A percentile compares a stretch with the other conserved stretches of the same genome.
These are phyloP conservation scores for Boletus speciosus DNA, from an alignment of 768 basidiomycete species.

Conservation along the genomic window DNA sequence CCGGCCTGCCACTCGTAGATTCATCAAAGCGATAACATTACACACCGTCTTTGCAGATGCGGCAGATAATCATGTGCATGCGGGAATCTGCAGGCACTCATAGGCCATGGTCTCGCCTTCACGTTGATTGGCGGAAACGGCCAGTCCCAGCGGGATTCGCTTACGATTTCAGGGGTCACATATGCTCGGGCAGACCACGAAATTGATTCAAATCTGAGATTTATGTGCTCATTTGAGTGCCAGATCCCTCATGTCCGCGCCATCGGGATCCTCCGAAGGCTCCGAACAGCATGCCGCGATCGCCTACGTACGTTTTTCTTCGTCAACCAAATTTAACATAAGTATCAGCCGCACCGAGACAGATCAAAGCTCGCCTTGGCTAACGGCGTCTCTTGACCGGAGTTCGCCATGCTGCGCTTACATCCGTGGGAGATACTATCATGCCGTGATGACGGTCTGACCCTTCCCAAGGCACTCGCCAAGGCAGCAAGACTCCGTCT, in stretches of 20 bases:
- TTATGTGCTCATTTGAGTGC: slow-evolving; percentile 18
- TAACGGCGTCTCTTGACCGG: slow-evolving; percentile 21
- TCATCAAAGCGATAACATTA: neutral
- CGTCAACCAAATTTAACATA: slow-evolving; percentile 11
- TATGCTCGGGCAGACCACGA: slow-evolving; percentile 7
- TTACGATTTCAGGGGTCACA: slow-evolving; percentile 22
- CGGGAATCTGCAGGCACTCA: neutral
- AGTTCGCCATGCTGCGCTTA: slow-evolving; percentile 12
- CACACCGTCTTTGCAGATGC: neutral
- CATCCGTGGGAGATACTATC: slow-evolving; percentile 25
- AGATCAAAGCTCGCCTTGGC: neutral
- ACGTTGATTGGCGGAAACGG: slow-evolving; percentile 6
- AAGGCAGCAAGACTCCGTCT: slow-evolving; percentile 26
- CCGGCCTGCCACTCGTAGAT: no score
- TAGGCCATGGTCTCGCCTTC: neutral
- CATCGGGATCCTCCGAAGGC: slow-evolving; percentile 24
- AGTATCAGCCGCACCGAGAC: neutral
- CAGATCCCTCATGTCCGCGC: slow-evolving; percentile 14
- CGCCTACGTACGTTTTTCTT: slow-evolving; percentile 14
- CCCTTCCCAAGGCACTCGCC: slow-evolving; percentile 14
- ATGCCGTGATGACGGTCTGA: slow-evolving; percentile 31
- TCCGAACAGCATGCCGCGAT: slow-evolving; percentile 19
- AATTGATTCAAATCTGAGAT: slow-evolving; percentile 30
- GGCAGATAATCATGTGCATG: neutral
- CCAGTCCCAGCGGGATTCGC: slow-evolving; percentile 5